These are phyloP conservation scores for Fusarium sp. DNA, from an alignment of 2,329 filamentous ascomycete genomes.

Conservation along the genomic window DNA sequence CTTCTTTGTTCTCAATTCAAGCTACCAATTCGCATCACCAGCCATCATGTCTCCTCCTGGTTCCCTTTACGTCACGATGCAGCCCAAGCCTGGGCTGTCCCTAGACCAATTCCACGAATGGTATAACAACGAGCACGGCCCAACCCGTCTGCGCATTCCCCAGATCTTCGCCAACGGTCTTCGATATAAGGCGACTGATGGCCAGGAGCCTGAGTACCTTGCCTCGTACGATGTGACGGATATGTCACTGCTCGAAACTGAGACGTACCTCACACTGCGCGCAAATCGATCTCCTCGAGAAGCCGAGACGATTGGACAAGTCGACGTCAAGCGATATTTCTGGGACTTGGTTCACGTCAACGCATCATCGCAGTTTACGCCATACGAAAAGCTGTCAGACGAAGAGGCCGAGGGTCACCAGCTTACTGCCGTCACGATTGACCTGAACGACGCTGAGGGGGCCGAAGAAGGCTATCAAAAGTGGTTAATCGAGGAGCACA, in stretches of 20 bases:
- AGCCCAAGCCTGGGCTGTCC: constrained; percentile 75
- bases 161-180: constrained; percentile 81
- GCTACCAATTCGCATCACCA: neutral
- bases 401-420: constrained; percentile 69
- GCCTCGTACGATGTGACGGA: constrained; percentile 85
- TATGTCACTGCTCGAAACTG: constrained; percentile 76
- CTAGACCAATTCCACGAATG: constrained; percentile 84
- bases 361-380: constrained; percentile 66
- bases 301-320: constrained; percentile 64
- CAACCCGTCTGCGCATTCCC: constrained; percentile 79
- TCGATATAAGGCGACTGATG: constrained; percentile 78
- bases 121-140: constrained; percentile 95
- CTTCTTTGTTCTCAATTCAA: neutral
- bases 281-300: constrained; percentile 66
- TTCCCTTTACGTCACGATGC: constrained; percentile 88
- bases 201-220: constrained; percentile 74
- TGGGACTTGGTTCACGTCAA: constrained; percentile 73
- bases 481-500: constrained; percentile 83
- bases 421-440: constrained; percentile 71
- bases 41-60: constrained; percentile 63
- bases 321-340: constrained; percentile 75
- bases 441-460: constrained; percentile 61
- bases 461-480: constrained; percentile 67
- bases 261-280: constrained; percentile 75
- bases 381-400: constrained; percentile 69